Evolutionary conservation across 306 rosid species (phyloP).

Genomic region (Crotalaria pallida): DNA sequence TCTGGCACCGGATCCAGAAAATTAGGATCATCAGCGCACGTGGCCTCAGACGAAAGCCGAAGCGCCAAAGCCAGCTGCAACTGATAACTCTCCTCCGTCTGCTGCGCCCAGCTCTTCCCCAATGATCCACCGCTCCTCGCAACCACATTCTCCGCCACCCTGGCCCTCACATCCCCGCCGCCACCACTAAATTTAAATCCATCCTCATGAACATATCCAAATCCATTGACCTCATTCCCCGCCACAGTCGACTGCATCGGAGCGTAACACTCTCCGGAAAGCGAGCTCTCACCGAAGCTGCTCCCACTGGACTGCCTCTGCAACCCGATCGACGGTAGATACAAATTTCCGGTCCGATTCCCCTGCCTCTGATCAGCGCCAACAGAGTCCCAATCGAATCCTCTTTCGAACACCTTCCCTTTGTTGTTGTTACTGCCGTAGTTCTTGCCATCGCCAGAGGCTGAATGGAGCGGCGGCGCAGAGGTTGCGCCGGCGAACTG

Average conservation of each 20-base stretch:
- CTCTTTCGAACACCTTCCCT: constrained; percentile 42
- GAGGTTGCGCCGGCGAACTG: constrained; percentile 26
- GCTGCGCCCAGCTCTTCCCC: constrained; percentile 88
- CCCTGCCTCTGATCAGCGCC: constrained; percentile 54
- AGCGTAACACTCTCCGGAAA: constrained; percentile 68
- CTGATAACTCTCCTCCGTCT: constrained; percentile 85
- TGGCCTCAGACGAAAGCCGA: constrained; percentile 66
- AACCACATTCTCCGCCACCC: constrained; percentile 22
- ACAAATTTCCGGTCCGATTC: constrained; percentile 59
- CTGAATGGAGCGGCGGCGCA: constrained; percentile 36
- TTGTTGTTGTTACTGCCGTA: constrained; percentile 32
- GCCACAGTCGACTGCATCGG: constrained; percentile 42
- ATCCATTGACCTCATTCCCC: constrained; percentile 48
- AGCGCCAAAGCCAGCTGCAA: constrained; percentile 77
- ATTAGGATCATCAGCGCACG: constrained; percentile 74
- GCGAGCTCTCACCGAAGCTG: constrained; percentile 77
- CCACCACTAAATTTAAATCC: constrained; percentile 32
- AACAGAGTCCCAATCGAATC: constrained; percentile 51
- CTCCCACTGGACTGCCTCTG: constrained; percentile 89
- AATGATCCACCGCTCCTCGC: constrained; percentile 33
- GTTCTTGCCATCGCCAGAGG: constrained; percentile 50
- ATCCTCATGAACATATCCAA: constrained; percentile 44
- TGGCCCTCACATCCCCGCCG: constrained; percentile 32
- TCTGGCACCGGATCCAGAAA: constrained; percentile 64
- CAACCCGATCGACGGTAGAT: constrained; percentile 45